Conservation (phyloP, 2,329 filamentous ascomycete species). For the Cercospora zeae-maydis region DNA sequence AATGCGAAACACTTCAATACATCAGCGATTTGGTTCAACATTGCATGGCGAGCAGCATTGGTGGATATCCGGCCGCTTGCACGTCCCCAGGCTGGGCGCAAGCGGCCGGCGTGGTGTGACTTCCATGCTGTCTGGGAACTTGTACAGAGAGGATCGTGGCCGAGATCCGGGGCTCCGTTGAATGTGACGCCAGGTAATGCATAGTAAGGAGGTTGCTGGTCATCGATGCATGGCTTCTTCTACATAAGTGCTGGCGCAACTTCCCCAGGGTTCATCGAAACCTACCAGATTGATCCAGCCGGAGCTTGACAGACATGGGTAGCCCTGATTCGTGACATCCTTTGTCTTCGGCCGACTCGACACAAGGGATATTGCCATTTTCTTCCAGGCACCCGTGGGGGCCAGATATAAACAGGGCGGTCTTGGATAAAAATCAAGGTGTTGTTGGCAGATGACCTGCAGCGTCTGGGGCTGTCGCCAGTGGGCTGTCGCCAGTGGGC, state of each 20-base stretch:
- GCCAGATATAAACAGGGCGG: neutral
- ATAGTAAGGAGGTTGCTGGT: neutral
- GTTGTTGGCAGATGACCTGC: neutral
- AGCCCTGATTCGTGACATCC: neutral
- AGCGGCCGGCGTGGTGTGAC: neutral
- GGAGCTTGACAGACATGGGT: neutral
- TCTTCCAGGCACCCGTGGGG: neutral
- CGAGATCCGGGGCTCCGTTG: neutral
- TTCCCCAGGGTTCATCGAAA: neutral
- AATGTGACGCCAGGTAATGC: neutral
- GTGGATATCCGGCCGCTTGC: neutral
- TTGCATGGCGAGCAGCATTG: neutral
- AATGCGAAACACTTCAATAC: neutral
- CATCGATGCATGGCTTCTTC: slow-evolving; percentile 2
- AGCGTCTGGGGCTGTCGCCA: neutral
- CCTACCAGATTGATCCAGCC: neutral
- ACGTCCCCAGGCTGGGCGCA: neutral
- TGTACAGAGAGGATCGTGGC: neutral
- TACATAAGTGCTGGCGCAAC: neutral
- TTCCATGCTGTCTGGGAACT: neutral
- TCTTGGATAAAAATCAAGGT: no score
- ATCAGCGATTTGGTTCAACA: neutral
- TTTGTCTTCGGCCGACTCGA: neutral
- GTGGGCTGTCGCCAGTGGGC: neutral
- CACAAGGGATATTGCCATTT: neutral